Conservation (phyloP, 192 early-diverging fungal genomes). For the Paraglomus occultum region DNA sequence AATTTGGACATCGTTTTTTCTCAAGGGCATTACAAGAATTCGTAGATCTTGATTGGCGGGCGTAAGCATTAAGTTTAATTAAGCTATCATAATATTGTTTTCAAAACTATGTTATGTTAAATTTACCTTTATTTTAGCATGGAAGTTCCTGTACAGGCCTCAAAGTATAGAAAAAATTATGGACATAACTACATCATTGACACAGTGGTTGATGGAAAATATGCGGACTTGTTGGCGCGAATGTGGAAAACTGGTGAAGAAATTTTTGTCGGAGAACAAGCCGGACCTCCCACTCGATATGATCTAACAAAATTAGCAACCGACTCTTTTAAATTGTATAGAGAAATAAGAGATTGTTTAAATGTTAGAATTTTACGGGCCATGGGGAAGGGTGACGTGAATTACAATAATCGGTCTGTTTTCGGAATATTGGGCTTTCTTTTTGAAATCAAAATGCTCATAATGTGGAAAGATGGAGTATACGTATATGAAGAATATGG, state of each 20-base stretch:
- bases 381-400: neutral
- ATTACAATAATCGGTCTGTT: neutral
- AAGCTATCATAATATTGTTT: neutral
- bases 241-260: neutral
- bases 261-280: slow-evolving; percentile 2
- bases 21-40: slow-evolving; percentile 7
- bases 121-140: slow-evolving; percentile 1
- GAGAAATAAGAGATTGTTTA: slow-evolving; percentile 11
- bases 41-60: neutral
- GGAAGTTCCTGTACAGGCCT: neutral
- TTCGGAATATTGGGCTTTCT: slow-evolving; percentile 11
- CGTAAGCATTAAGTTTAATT: neutral
- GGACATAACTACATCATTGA: slow-evolving; percentile 6
- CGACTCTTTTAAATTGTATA: slow-evolving; percentile 11
- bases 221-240: slow-evolving; percentile 2
- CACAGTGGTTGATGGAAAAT: slow-evolving; percentile 9
- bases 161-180: slow-evolving; percentile 21
- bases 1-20: slow-evolving; percentile 12
- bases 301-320: slow-evolving; percentile 10
- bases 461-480: slow-evolving; percentile 27
- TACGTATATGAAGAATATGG: slow-evolving; percentile 25
- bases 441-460: slow-evolving; percentile 18
- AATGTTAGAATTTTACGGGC: slow-evolving; percentile 20
- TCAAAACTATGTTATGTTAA: neutral
- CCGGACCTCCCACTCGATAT: neutral